Base-by-base conservation (phyloP, 805 yeast genomes). In the Tetrapisispora nanseiensis region DNA sequence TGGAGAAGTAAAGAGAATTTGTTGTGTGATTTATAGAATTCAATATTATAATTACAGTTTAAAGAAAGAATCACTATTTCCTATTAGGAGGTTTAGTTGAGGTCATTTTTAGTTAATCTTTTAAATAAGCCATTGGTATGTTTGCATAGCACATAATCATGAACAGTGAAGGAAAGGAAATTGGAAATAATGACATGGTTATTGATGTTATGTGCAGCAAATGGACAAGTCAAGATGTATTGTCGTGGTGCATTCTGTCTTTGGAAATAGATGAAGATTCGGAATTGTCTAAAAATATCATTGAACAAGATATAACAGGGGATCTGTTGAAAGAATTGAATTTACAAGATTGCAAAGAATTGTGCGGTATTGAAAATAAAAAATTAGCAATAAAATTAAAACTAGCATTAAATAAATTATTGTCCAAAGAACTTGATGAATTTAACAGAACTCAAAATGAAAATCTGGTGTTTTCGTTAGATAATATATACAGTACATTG, bases 341-440 rank as follows among this genome's bases (percentile, higher is more conserved):
- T 26, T 75, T 83, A 11, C 76, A 73, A 8, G 92, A 86, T 55
- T 72, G 89, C 34, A 67, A 70, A 46, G 95, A 87, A 41, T 64
- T 90, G 54, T 94, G 89, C 2, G 70, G 83, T 1, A 42, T 46
- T 6, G 43, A 46, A 6, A 65, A 68, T 27, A 56, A 82, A 26
- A 71, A 72, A 24, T 71, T 74, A 16, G 69, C 95, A 22, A 66
- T 89, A 3, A 57, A 61, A 31, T 63, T 87, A 33, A 77, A 85
- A 56, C 68, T 72, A 39, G 72, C 76, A 23, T 72, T 86, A 31
- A 72, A 76, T 51, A 74, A 70, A 31, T 63, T 86, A 33, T 60
- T 75, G 13, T 50, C 63, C 11, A 43, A 39, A 33, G 51, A 36
- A 33, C 41, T 29, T 37, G 44, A 37, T 34, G 45, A 28, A 35